Evolutionary conservation across 2,329 filamentous ascomycete genomes (phyloP).

Genomic region (Hypoxylon rubiginosum): DNA sequence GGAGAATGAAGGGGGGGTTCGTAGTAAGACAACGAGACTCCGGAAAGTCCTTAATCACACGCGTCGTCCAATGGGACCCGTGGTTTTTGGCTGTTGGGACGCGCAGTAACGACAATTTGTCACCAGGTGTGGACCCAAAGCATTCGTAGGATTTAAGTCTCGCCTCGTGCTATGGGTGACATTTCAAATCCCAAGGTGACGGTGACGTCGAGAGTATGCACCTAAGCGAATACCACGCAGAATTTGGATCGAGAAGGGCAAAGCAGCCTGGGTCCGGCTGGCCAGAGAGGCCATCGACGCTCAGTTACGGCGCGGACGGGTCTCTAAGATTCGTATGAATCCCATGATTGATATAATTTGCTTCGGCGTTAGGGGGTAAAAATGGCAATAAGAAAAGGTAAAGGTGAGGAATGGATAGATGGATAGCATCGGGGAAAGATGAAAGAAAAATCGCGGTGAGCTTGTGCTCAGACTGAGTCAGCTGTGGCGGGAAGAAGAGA

Average conservation of each 20-base stretch:
- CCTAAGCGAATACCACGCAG: slow-evolving; percentile 15
- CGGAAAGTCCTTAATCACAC: slow-evolving; percentile 34
- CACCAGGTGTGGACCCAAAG: slow-evolving; percentile 10
- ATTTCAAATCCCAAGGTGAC: slow-evolving; percentile 15
- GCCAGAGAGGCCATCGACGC: neutral
- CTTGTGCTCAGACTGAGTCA: slow-evolving; percentile 4
- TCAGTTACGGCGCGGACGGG: neutral
- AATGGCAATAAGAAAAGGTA: neutral
- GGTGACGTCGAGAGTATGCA: slow-evolving; percentile 8
- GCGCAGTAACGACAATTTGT: neutral
- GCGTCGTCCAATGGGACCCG: slow-evolving; percentile 18
- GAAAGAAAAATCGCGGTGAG: slow-evolving; percentile 29
- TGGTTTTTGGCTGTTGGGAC: slow-evolving; percentile 20
- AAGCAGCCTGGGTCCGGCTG: slow-evolving; percentile 1
- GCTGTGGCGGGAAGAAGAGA: neutral
- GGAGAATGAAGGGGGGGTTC: neutral
- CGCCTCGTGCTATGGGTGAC: slow-evolving; percentile 27
- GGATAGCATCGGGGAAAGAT: slow-evolving; percentile 4
- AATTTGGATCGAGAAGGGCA: neutral
- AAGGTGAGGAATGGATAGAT: neutral
- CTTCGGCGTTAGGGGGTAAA: neutral
- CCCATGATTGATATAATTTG: neutral
- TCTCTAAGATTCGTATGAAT: neutral
- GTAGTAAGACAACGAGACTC: slow-evolving; percentile 17
- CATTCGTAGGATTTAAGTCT: slow-evolving; percentile 18